phyloP scores from a whole-genome alignment of 768 basidiomycete genomes.

The Auricularia sp. region DNA sequence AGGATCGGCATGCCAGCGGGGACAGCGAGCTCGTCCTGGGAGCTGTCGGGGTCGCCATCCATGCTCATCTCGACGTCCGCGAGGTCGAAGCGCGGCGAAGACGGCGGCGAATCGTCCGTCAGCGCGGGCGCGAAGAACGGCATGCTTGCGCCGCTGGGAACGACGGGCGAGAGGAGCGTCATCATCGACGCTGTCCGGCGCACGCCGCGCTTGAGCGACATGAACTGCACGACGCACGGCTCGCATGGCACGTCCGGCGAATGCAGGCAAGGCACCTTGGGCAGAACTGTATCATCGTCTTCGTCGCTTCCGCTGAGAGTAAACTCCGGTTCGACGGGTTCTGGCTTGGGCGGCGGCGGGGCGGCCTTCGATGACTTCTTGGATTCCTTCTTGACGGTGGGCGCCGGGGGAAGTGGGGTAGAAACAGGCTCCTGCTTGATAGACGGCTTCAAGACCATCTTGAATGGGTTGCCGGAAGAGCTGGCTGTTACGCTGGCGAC shows the following conservation, averaged over 20 bases:
- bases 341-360: background rate
- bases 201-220: background rate
- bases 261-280: background rate
- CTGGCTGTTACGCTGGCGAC: no score
- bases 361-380: background rate
- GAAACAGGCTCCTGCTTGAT: no score
- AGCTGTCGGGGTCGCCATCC: background rate
- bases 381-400: background rate
- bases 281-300: background rate
- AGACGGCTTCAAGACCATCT: no score
- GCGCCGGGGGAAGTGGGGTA: background rate
- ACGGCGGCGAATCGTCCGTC: background rate
- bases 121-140: background rate
- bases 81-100: background rate
- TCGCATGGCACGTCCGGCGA: background rate
- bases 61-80: background rate
- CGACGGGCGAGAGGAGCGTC: background rate
- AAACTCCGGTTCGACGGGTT: background rate
- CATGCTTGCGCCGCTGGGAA: background rate
- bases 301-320: background rate
- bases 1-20: background rate
- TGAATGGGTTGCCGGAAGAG: no score
- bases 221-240: background rate
- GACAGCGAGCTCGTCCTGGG: background rate
- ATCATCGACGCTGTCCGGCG: background rate